These are phyloP conservation scores for Macroventuria anomochaeta DNA, from an alignment of 2,329 filamentous ascomycete species.

Conservation along the genomic window DNA sequence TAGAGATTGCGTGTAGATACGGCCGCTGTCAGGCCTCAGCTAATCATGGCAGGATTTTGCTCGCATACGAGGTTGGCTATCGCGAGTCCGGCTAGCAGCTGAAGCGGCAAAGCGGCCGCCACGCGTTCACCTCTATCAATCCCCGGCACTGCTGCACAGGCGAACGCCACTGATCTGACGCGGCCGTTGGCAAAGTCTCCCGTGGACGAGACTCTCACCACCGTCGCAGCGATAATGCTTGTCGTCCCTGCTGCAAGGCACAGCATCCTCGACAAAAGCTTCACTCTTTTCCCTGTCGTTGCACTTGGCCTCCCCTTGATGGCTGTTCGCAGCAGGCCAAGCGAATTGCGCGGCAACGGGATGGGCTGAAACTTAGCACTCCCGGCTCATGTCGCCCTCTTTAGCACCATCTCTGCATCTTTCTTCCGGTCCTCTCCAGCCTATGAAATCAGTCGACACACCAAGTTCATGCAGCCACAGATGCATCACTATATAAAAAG, in stretches of 20 bases:
- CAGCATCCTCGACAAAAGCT: background rate
- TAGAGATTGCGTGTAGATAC: background rate
- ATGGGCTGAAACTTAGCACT: slow-evolving; percentile 15
- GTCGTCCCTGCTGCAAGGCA: slow-evolving; percentile 6
- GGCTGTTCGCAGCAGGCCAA: slow-evolving; percentile 12
- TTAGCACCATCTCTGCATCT: slow-evolving; percentile 4
- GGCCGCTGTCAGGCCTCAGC: slow-evolving; percentile 2
- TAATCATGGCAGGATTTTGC: background rate
- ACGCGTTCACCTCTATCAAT: slow-evolving; percentile 15
- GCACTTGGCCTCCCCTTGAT: slow-evolving; percentile 12
- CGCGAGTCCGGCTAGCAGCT: slow-evolving; percentile 8
- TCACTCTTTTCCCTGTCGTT: background rate
- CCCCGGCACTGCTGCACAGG: background rate
- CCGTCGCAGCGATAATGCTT: slow-evolving; percentile 2
- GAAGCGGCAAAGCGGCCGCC: background rate
- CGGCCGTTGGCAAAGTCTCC: slow-evolving; percentile 1
- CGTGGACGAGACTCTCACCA: background rate
- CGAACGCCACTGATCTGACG: slow-evolving; percentile 5
- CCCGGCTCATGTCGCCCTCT: slow-evolving; percentile 3
- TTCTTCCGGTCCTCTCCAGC: background rate
- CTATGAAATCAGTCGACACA: background rate
- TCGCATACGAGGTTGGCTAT: background rate
- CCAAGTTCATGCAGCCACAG: background rate
- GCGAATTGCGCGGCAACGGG: slow-evolving; percentile 13
- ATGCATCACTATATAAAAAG: background rate